Evolutionary conservation across 2,329 filamentous ascomycete species (phyloP).

Genomic region (Fusarium luffae): DNA sequence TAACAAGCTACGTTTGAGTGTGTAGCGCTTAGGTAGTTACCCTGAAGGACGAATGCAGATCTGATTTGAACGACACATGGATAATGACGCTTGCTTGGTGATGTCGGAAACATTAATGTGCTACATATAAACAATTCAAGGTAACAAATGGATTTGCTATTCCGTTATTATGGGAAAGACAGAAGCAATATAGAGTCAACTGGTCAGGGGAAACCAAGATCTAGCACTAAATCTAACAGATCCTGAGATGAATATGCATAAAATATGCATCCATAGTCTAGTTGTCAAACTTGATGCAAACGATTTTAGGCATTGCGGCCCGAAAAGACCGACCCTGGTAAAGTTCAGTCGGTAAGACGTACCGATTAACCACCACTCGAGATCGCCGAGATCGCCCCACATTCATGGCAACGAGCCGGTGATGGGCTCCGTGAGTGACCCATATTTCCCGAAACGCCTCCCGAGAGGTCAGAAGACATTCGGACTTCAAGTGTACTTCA

Average conservation of each 20-base stretch:
- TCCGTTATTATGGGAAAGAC: accelerated
- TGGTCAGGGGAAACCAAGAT: accelerated
- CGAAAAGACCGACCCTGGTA: background rate
- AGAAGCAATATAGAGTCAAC: background rate
- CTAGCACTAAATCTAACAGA: background rate
- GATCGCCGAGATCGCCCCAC: background rate
- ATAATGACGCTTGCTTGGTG: background rate
- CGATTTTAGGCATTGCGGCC: background rate
- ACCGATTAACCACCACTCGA: conserved; percentile 1
- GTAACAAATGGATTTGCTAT: background rate
- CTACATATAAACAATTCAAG: background rate
- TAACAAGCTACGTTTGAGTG: conserved; percentile 19
- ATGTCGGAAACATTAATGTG: background rate
- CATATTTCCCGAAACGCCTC: background rate
- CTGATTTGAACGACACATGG: background rate
- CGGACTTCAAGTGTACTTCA: background rate
- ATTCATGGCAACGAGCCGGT: background rate
- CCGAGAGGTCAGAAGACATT: background rate
- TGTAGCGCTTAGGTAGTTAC: conserved; percentile 7
- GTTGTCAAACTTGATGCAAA: background rate
- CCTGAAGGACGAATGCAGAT: conserved; percentile 14
- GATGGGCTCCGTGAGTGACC: background rate
- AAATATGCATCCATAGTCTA: background rate
- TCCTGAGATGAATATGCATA: background rate
- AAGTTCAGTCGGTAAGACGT: background rate